Evolutionary conservation across 83 land plant species (phyloP).

Genomic region (Thuja plicata): DNA sequence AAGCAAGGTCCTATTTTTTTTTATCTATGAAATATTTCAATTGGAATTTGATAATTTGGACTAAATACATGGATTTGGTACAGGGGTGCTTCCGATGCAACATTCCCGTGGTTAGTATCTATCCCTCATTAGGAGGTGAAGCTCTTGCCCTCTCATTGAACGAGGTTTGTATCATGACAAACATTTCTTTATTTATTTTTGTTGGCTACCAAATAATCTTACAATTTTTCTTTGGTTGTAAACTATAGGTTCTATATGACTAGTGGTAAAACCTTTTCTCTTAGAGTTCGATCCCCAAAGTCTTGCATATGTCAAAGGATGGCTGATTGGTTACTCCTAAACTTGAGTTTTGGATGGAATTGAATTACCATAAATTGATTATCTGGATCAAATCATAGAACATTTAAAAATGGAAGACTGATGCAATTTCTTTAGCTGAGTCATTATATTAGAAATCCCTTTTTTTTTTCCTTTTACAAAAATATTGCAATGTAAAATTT

Average conservation of each 20-base stretch:
- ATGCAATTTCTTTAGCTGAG: neutral
- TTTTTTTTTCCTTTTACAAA: neutral
- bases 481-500: neutral
- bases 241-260: neutral
- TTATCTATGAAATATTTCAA: neutral
- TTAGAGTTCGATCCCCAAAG: neutral
- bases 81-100: slow-evolving; percentile 55
- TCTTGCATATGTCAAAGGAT: neutral
- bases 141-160: slow-evolving; percentile 50
- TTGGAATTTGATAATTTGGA: slow-evolving; percentile 4
- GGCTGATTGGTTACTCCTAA: neutral
- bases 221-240: neutral
- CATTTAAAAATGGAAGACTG: neutral
- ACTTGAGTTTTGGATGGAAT: neutral
- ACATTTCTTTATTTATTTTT: neutral
- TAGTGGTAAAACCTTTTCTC: neutral
- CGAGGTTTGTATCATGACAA: slow-evolving; percentile 28
- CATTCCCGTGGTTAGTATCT: slow-evolving; percentile 40
- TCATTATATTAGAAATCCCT: neutral
- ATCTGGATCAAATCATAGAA: neutral
- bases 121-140: slow-evolving; percentile 52
- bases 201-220: neutral
- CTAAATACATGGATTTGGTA: neutral
- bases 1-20: neutral
- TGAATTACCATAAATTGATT: neutral